Percentiles rank a stretch among this genome's conserved stretches.
Conservation (phyloP, 2,329 filamentous ascomycete species). For the Cercospora nicotianae region DNA sequence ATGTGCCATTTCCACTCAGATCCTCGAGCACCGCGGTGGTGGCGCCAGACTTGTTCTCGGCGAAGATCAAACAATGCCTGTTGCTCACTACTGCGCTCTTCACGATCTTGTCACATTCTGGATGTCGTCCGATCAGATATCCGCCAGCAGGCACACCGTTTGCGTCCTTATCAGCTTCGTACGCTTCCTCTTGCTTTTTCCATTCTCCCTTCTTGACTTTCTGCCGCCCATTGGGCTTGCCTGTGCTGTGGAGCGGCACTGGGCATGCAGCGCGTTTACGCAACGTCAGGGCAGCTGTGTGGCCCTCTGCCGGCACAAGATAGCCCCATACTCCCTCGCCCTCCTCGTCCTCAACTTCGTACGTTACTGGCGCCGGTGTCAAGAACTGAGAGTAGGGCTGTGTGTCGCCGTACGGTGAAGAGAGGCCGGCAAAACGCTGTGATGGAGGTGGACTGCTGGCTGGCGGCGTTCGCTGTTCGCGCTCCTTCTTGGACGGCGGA, state of each 20-base stretch:
- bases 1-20: conserved; percentile 93
- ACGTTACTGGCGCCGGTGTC: conserved; percentile 68
- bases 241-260: conserved; percentile 47
- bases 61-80: conserved; percentile 71
- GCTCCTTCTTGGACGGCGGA: not conserved
- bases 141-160: conserved; percentile 70
- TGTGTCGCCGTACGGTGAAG: conserved; percentile 67
- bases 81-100: conserved; percentile 83
- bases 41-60: conserved; percentile 59
- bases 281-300: conserved; percentile 64
- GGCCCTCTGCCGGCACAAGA: conserved; percentile 71
- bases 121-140: conserved; percentile 88
- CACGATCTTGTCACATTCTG: conserved; percentile 75
- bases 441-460: conserved; percentile 34
- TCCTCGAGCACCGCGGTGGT: conserved; percentile 79
- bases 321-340: conserved; percentile 95
- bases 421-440: conserved; percentile 45
- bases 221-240: conserved; percentile 44
- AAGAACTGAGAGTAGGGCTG: conserved; percentile 80
- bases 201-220: conserved; percentile 54
- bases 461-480: conserved; percentile 49
- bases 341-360: conserved; percentile 82
- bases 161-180: conserved; percentile 52
- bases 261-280: conserved; percentile 72
- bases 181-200: conserved; percentile 62